Evolutionary conservation across 2,329 filamentous ascomycete species (phyloP).

Genomic region (Talaromyces funiculosus): DNA sequence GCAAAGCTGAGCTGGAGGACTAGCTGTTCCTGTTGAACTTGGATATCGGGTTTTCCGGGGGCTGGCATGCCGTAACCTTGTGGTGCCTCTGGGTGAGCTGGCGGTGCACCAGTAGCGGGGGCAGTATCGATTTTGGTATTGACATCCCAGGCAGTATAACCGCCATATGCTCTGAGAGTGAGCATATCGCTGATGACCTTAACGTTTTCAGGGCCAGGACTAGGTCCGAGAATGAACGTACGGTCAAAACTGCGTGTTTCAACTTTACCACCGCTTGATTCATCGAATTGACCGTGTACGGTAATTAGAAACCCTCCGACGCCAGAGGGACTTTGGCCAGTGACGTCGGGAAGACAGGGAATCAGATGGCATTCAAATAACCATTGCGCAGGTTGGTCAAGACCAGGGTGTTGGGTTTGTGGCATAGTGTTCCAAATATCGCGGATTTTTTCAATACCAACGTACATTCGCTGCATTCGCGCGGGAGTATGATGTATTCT

Average conservation of each 20-base stretch:
- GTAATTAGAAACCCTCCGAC: constrained; percentile 73
- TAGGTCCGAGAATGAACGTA: constrained; percentile 72
- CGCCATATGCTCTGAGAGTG: constrained; percentile 63
- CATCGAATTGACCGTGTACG: constrained; percentile 80
- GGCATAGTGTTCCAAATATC: constrained; percentile 67
- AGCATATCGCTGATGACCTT: constrained; percentile 77
- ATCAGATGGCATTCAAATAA: constrained; percentile 76
- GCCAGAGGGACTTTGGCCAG: constrained; percentile 56
- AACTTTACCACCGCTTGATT: constrained; percentile 56
- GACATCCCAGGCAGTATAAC: constrained; percentile 47
- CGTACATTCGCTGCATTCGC: constrained; percentile 60
- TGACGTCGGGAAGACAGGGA: constrained; percentile 64
- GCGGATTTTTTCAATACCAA: constrained; percentile 59
- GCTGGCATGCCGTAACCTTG: constrained; percentile 37
- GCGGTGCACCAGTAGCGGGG: constrained; percentile 25
- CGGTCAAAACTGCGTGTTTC: constrained; percentile 73
- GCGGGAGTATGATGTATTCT: constrained; percentile 59
- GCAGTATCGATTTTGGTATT: constrained; percentile 29
- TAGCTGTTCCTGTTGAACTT: constrained; percentile 63
- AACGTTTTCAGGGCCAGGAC: constrained; percentile 58
- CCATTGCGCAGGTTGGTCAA: constrained; percentile 64
- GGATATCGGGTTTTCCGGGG: constrained; percentile 43
- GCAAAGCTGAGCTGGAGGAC: constrained; percentile 64
- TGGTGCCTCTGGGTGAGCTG: constrained; percentile 26
- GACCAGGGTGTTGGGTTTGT: constrained; percentile 66